Conservation (phyloP, 345 rosid genomes). For the Boechera divaricarpa region DNA sequence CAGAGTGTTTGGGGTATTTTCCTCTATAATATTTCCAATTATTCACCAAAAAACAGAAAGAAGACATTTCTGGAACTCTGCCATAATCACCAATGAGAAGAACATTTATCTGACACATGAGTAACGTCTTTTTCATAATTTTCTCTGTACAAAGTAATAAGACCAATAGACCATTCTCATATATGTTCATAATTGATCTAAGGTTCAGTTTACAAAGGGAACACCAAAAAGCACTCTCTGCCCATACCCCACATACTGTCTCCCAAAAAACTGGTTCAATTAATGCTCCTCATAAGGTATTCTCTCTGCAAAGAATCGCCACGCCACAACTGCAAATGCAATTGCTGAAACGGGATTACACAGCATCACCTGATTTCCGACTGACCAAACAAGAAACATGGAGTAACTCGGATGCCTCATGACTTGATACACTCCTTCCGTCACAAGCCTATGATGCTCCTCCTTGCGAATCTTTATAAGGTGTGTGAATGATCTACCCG, state of each 20-base stretch:
- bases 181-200: slow-evolving; percentile 9
- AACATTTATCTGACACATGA: slow-evolving; percentile 8
- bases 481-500: slow-evolving; percentile 72
- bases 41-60: neutral
- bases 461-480: slow-evolving; percentile 59
- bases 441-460: slow-evolving; percentile 65
- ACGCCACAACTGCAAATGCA: slow-evolving; percentile 59
- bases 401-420: slow-evolving; percentile 78
- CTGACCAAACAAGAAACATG: slow-evolving; percentile 73
- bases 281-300: slow-evolving; percentile 72
- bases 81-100: neutral
- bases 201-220: slow-evolving; percentile 62
- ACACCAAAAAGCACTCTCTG: slow-evolving; percentile 63
- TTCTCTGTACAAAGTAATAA: neutral
- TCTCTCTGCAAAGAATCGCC: slow-evolving; percentile 66
- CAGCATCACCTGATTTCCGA: slow-evolving; percentile 75
- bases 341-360: slow-evolving; percentile 67
- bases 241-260: slow-evolving; percentile 59
- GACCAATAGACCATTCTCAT: neutral
- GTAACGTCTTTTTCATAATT: neutral
- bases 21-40: neutral
- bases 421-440: slow-evolving; percentile 62
- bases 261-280: slow-evolving; percentile 71
- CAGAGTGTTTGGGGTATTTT: slow-evolving; percentile 6
- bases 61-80: neutral